A percentile compares a stretch with the other conserved stretches of the same genome.
These are phyloP conservation scores for Phytopythium mirpurense DNA, from an alignment of 352 stramenopile species.

Conservation along the genomic window DNA sequence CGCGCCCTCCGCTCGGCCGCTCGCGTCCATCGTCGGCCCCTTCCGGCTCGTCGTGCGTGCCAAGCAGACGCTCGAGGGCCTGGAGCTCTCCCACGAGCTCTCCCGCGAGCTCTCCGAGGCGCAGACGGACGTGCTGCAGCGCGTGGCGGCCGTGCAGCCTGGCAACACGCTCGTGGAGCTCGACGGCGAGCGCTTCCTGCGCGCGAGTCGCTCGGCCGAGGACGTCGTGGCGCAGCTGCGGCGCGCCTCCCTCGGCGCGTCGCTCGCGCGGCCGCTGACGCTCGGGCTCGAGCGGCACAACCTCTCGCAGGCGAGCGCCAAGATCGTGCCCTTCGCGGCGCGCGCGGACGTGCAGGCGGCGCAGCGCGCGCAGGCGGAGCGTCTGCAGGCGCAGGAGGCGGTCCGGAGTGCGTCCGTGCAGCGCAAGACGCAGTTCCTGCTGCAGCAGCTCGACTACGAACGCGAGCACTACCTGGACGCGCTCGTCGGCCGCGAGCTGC, in stretches of 20 bases:
- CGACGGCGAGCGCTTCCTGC: constrained; percentile 37
- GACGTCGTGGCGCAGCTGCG: constrained; percentile 28
- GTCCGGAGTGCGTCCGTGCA: constrained; percentile 21
- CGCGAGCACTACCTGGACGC: constrained; percentile 43
- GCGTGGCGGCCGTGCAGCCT: constrained; percentile 30
- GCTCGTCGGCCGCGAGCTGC: constrained; percentile 37
- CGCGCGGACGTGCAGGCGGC: constrained; percentile 48
- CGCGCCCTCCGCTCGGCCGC: neutral
- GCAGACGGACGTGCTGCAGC: constrained; percentile 29
- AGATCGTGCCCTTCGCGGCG: constrained; percentile 55
- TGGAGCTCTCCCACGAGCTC: too few species aligned
- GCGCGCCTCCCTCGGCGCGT: constrained; percentile 20
- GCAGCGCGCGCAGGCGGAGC: constrained; percentile 33
- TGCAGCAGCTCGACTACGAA: constrained; percentile 59
- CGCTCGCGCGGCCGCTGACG: constrained; percentile 38
- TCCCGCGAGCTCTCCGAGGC: too few species aligned
- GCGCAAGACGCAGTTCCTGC: constrained; percentile 51
- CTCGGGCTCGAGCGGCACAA: constrained; percentile 57
- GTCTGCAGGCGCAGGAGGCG: constrained; percentile 34
- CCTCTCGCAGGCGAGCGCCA: constrained; percentile 31
- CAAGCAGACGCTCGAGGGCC: constrained; percentile 16
- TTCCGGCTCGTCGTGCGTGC: constrained; percentile 24
- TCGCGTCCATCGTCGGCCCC: constrained; percentile 17
- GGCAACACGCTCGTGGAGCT: constrained; percentile 41
- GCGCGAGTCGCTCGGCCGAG: constrained; percentile 13